Conservation (phyloP, 495 filamentous ascomycete species). For the Letharia columbiana region DNA sequence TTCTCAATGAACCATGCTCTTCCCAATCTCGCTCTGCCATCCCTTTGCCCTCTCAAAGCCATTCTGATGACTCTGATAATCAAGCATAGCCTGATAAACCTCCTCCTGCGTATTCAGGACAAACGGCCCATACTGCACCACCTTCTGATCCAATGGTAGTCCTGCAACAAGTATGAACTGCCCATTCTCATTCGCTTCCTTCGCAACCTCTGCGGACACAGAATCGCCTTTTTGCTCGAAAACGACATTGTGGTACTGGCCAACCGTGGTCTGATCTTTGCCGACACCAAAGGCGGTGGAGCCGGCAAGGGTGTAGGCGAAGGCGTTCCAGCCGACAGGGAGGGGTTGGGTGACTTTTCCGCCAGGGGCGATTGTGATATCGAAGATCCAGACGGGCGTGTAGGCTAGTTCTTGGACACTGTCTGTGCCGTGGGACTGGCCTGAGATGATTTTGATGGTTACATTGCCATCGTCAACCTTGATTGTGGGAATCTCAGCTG, state of each 20-base stretch:
- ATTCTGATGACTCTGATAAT: conserved; percentile 76
- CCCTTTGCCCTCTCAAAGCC: conserved; percentile 79
- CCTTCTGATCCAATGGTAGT: conserved; percentile 77
- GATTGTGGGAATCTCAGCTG: conserved; percentile 65
- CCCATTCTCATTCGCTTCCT: conserved; percentile 54
- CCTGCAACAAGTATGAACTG: conserved; percentile 78
- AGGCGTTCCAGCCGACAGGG: conserved; percentile 81
- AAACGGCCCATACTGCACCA: conserved; percentile 96
- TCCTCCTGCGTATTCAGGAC: conserved; percentile 76
- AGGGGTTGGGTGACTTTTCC: conserved; percentile 63
- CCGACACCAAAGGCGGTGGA: conserved; percentile 55
- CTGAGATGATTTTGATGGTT: conserved; percentile 79
- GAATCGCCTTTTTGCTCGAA: conserved; percentile 74
- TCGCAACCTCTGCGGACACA: conserved; percentile 59
- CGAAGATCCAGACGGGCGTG: conserved; percentile 89
- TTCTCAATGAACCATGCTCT: conserved; percentile 49
- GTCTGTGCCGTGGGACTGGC: conserved; percentile 73
- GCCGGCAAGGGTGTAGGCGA: conserved; percentile 74
- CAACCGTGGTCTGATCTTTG: conserved; percentile 38
- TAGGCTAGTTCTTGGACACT: conserved; percentile 84
- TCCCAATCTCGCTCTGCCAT: conserved; percentile 93
- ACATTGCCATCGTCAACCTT: conserved; percentile 64
- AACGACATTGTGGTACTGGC: conserved; percentile 78
- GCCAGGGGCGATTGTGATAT: conserved; percentile 74
- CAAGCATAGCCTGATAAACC: conserved; percentile 82